A percentile compares a stretch with the other conserved stretches of the same genome.
Conservation (phyloP, 768 basidiomycete genomes). For the Boletus vinaceobasis region DNA sequence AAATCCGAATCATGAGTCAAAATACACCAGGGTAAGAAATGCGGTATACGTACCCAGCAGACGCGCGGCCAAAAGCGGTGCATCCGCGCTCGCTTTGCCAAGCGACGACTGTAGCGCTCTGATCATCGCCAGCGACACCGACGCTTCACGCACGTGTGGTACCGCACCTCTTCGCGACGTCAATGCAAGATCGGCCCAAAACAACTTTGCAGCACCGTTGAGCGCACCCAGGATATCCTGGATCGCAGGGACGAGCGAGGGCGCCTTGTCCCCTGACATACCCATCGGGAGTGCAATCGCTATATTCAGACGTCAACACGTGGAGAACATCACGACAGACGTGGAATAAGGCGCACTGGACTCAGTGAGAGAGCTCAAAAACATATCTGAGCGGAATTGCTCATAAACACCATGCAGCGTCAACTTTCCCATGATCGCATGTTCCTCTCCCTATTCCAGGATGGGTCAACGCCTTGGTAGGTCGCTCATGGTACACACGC, state of each 20-base stretch:
- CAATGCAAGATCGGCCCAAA: slow-evolving; percentile 60
- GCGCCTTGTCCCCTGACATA: slow-evolving; percentile 47
- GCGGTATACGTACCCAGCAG: slow-evolving; percentile 51
- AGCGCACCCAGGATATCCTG: slow-evolving; percentile 61
- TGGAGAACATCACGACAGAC: not conserved
- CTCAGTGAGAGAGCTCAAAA: slow-evolving; percentile 85
- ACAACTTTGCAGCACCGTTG: slow-evolving; percentile 63
- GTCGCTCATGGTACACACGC: slow-evolving; percentile 3
- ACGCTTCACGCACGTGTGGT: slow-evolving; percentile 69
- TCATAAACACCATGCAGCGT: slow-evolving; percentile 73
- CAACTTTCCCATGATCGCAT: slow-evolving; percentile 71
- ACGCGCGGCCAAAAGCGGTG: slow-evolving; percentile 54
- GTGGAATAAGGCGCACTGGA: slow-evolving; percentile 59
- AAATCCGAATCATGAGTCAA: not conserved
- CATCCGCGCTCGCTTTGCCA: slow-evolving; percentile 51
- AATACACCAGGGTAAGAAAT: not conserved
- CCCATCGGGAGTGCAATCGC: slow-evolving; percentile 85
- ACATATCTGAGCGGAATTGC: slow-evolving; percentile 81
- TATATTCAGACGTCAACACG: slow-evolving; percentile 31
- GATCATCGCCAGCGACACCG: slow-evolving; percentile 66
- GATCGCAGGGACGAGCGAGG: slow-evolving; percentile 41
- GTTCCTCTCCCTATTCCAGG: slow-evolving; percentile 64
- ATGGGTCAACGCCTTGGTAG: not conserved
- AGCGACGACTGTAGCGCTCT: slow-evolving; percentile 78
- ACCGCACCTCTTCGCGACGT: slow-evolving; percentile 60